Evolutionary conservation across 495 filamentous ascomycete genomes (phyloP).

Genomic region (Xylaria palmicola): DNA sequence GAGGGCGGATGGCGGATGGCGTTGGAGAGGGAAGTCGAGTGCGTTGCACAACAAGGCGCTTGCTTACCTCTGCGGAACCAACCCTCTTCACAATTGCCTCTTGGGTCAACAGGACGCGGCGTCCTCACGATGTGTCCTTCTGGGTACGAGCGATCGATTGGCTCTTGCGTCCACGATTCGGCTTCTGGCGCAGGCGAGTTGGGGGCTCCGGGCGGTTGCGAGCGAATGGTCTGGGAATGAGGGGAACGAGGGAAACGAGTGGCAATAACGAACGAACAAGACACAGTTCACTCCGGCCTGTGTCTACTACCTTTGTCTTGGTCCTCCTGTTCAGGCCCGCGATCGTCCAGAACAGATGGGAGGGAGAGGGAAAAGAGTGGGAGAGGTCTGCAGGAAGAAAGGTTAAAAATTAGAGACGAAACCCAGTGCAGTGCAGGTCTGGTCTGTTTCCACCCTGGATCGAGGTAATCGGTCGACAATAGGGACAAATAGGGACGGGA

Average conservation of each 20-base stretch:
- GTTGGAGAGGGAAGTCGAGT: neutral
- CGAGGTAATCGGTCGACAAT: conserved; percentile 2
- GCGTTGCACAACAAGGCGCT: neutral
- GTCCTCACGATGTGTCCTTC: neutral
- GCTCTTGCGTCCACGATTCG: conserved; percentile 3
- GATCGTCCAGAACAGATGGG: conserved; percentile 11
- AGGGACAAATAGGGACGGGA: conserved; percentile 20
- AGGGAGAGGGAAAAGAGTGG: conserved; percentile 22
- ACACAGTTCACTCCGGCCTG: conserved; percentile 20
- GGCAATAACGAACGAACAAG: conserved; percentile 29
- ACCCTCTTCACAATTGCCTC: neutral
- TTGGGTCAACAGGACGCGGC: neutral
- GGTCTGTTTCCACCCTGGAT: conserved; percentile 23
- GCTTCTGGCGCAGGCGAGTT: neutral
- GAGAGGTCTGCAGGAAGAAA: conserved; percentile 23
- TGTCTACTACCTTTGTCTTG: conserved; percentile 3
- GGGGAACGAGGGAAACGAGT: conserved; percentile 15
- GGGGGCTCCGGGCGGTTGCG: neutral
- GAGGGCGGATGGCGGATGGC: neutral
- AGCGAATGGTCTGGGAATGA: neutral
- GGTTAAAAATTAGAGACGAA: conserved; percentile 19
- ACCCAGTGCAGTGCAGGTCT: conserved; percentile 37
- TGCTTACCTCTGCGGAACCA: conserved; percentile 3
- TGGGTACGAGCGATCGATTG: neutral
- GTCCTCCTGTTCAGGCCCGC: neutral